phyloP scores from a whole-genome alignment of 2,329 filamentous ascomycete species.

The Fusarium tanahbumbuense region DNA sequence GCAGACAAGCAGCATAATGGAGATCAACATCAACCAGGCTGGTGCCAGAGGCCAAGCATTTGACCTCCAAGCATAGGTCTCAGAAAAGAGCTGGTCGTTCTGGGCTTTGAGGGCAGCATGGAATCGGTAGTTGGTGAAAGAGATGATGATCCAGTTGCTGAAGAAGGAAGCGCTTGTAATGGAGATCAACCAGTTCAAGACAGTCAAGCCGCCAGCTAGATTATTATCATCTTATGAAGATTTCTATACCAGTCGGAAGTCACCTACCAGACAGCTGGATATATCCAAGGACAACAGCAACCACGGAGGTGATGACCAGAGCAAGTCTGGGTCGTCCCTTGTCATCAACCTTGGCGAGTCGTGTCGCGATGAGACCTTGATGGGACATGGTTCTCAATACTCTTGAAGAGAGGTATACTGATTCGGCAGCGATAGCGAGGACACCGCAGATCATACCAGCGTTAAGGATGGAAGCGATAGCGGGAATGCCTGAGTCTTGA shows the following conservation, averaged over 20 bases:
- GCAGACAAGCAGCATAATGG: slow-evolving; percentile 20
- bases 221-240: not conserved
- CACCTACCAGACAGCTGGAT: slow-evolving; percentile 22
- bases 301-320: slow-evolving; percentile 14
- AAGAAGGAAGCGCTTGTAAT: slow-evolving; percentile 37
- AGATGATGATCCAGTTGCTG: slow-evolving; percentile 36
- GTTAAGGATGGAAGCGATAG: slow-evolving; percentile 33
- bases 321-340: slow-evolving; percentile 22
- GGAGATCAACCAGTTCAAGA: slow-evolving; percentile 34
- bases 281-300: slow-evolving; percentile 20
- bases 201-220: slow-evolving; percentile 14
- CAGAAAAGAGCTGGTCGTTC: slow-evolving; percentile 26
- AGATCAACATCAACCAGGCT: slow-evolving; percentile 24
- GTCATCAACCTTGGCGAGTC: slow-evolving; percentile 17
- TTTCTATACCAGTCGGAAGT: rapidly evolving
- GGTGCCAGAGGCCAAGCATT: slow-evolving; percentile 19
- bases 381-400: slow-evolving; percentile 33
- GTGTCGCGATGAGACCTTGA: slow-evolving; percentile 16
- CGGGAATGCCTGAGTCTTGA: slow-evolving; percentile 26
- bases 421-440: slow-evolving; percentile 31
- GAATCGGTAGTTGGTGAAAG: slow-evolving; percentile 33
- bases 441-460: slow-evolving; percentile 38
- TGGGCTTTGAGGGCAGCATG: slow-evolving; percentile 28
- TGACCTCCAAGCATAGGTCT: slow-evolving; percentile 27
- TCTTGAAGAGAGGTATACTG: slow-evolving; percentile 30